Conservation (phyloP, 495 filamentous ascomycete genomes). For the Annulohypoxylon stygium region DNA sequence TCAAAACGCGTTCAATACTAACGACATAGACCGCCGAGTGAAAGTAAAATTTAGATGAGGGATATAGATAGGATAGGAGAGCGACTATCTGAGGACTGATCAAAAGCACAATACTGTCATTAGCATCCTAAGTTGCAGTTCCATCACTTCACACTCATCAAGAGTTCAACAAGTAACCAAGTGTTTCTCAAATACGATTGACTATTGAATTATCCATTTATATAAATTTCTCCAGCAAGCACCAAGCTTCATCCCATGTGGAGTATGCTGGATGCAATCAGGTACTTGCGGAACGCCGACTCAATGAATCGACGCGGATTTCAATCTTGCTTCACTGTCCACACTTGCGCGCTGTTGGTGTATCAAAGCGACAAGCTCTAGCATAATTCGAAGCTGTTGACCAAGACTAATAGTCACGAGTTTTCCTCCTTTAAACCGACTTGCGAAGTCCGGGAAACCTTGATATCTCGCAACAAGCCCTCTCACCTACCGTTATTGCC, state of each 20-base stretch:
- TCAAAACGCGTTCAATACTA: conserved; percentile 14
- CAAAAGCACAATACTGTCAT: background rate
- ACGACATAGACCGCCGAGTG: conserved; percentile 39
- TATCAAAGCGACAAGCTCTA: conserved; percentile 65
- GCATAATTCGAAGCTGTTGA: conserved; percentile 61
- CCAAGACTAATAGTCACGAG: background rate
- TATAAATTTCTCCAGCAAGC: conserved; percentile 50
- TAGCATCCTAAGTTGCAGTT: background rate
- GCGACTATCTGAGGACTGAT: background rate
- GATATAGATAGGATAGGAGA: conserved; percentile 1
- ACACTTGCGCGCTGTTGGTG: conserved; percentile 64
- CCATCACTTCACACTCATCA: background rate
- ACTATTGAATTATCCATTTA: background rate
- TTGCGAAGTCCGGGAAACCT: background rate
- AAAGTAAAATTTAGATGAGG: conserved; percentile 44
- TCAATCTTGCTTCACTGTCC: conserved; percentile 67
- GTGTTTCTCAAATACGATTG: background rate
- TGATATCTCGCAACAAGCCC: background rate
- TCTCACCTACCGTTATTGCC: background rate
- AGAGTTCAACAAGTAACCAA: background rate
- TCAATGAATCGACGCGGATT: conserved; percentile 39
- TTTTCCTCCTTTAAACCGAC: background rate
- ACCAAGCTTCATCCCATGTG: conserved; percentile 48
- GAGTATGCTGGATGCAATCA: conserved; percentile 34
- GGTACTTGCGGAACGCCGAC: conserved; percentile 44